Conservation (phyloP, 1,284 basidiomycete species). For the Phellopilus nigrolimitatus region DNA sequence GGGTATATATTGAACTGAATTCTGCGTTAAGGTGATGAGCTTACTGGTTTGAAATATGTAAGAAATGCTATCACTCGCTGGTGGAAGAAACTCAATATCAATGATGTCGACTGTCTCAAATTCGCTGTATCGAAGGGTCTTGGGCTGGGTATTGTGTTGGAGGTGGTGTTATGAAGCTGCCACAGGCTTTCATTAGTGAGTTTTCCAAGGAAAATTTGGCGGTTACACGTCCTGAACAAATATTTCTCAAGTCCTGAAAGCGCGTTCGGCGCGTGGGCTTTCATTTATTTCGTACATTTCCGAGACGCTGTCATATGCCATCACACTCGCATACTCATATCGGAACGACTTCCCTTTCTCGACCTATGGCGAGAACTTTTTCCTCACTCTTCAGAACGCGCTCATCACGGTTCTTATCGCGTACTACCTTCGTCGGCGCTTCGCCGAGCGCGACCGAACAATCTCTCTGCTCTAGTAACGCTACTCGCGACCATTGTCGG, state of each 20-base stretch:
- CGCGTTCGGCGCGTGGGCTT: conserved; percentile 78
- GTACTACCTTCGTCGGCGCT: conserved; percentile 41
- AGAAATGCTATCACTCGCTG: conserved; percentile 90
- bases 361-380: conserved; percentile 92
- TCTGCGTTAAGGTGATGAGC: not conserved
- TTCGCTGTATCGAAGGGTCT: conserved; percentile 90
- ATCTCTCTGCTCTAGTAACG: conserved; percentile 34
- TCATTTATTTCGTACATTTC: conserved; percentile 77
- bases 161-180: conserved; percentile 93
- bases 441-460: conserved; percentile 27
- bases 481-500: conserved; percentile 37
- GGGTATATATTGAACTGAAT: conserved; percentile 38
- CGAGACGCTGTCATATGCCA: conserved; percentile 83
- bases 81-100: conserved; percentile 86
- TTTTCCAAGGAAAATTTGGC: not conserved
- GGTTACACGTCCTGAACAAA: conserved; percentile 11
- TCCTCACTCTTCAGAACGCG: conserved; percentile 81
- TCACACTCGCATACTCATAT: conserved; percentile 83
- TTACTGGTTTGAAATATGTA: conserved; percentile 27
- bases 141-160: conserved; percentile 92
- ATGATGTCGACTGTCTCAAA: conserved; percentile 83
- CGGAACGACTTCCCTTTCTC: conserved; percentile 86
- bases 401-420: conserved; percentile 81
- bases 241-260: conserved; percentile 43
- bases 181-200: conserved; percentile 77